Evolutionary conservation across 2,329 filamentous ascomycete species (phyloP).

Genomic region (Talaromyces piceae): DNA sequence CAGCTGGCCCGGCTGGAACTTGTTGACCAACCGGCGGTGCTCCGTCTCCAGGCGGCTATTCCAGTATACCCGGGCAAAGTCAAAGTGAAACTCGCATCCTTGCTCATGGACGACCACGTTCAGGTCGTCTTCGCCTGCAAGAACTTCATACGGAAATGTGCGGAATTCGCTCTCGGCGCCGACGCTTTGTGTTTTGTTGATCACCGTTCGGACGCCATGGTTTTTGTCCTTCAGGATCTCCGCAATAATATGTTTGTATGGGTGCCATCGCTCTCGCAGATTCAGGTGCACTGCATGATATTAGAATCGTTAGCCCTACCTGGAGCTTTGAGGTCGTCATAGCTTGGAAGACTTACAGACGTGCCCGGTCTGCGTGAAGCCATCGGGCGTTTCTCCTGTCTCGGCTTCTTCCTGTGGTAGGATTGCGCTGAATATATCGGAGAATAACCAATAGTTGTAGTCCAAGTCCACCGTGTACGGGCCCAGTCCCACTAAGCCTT

Average conservation of each 20-base stretch:
- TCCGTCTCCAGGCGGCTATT: constrained; percentile 87
- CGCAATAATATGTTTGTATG: constrained; percentile 80
- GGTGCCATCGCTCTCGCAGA: constrained; percentile 71
- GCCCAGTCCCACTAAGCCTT: constrained; percentile 61
- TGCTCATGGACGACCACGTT: constrained; percentile 77
- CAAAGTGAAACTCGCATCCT: constrained; percentile 79
- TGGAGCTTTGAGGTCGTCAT: neutral
- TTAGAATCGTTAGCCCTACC: neutral
- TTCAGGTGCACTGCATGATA: constrained; percentile 68
- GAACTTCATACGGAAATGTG: constrained; percentile 86
- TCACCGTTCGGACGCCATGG: constrained; percentile 71
- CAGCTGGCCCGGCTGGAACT: constrained; percentile 77
- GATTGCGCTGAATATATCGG: constrained; percentile 75
- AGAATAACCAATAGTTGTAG: constrained; percentile 81
- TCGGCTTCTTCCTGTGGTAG: constrained; percentile 72
- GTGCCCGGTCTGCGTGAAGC: constrained; percentile 84
- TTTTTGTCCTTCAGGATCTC: constrained; percentile 88
- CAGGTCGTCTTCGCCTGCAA: constrained; percentile 73
- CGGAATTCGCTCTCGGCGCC: constrained; percentile 78
- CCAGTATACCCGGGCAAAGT: constrained; percentile 98
- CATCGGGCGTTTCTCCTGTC: constrained; percentile 61
- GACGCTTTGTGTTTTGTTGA: constrained; percentile 90
- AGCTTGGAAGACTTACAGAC: constrained; percentile 58
- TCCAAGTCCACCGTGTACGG: constrained; percentile 69
- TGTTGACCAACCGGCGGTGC: constrained; percentile 68